phyloP scores from a whole-genome alignment of 108 stramenopile genomes.

The Epithemia pelagica region DNA sequence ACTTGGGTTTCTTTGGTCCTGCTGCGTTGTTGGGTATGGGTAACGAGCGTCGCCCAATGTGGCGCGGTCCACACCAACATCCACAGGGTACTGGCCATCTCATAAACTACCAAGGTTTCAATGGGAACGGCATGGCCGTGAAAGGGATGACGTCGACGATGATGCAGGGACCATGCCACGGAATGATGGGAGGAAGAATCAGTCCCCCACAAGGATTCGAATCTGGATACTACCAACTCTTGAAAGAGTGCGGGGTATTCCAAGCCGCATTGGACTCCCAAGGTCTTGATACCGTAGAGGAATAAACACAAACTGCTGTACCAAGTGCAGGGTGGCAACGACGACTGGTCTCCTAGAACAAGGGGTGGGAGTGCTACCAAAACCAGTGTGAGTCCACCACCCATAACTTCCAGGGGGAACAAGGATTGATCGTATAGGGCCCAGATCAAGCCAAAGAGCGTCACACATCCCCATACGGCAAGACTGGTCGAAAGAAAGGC shows the following conservation, averaged over 20 bases:
- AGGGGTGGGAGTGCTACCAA: neutral
- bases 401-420: neutral
- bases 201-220: neutral
- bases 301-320: neutral
- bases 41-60: neutral
- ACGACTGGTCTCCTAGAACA: neutral
- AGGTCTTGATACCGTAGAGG: neutral
- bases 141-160: neutral
- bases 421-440: neutral
- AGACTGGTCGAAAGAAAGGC: no score
- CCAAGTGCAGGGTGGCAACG: neutral
- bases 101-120: neutral
- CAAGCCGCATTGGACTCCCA: neutral
- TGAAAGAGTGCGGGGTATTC: neutral
- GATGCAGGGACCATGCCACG: neutral
- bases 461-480: neutral
- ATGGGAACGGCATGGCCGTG: neutral
- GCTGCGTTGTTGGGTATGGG: neutral
- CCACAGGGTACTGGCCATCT: neutral
- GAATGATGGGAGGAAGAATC: neutral
- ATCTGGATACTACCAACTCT: neutral
- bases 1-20: no score
- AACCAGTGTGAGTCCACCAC: no score
- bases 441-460: neutral
- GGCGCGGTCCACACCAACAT: neutral